Base-by-base conservation (phyloP, 2,329 filamentous ascomycete species). In the Chrysosporium keratinophilum region DNA sequence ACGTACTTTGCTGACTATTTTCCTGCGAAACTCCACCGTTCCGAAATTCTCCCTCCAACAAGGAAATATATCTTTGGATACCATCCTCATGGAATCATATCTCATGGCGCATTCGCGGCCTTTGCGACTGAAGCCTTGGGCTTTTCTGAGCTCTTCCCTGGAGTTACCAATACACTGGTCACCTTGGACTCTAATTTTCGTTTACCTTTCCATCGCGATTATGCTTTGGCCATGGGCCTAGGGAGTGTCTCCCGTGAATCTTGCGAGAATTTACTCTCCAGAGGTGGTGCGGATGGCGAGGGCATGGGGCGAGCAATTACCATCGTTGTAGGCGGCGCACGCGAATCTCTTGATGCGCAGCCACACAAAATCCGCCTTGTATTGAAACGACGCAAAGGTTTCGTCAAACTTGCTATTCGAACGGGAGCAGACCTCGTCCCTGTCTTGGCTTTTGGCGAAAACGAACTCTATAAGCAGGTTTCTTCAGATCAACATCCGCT, bases 21-120 rank as follows among this genome's bases (percentile, higher is more conserved):
- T 65, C 93, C 93, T 3, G 88, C 89, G 46, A 80, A 80, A 54
- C 78, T 98, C 39, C 89, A 97, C 73, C 88, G 93, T 60, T 93
- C 88, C 3, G 79, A 85, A 60, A 78, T 84, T 54, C 79, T 98
- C 5, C 80, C 86, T 19, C 79, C 88, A 0, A 88, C 85, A 1
- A 78, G 89, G 58, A 95, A 95, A 70, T 98, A 97, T 72, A 89
- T 98, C 58, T 89, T 98, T 63, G 91, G 91, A 43, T 97, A 97
- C 69, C 93, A 97, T 64, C 93, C 93, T 0, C 93, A 98, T 66
- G 91, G 93, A 20, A 97, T 98, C 69, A 96, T 98, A 64, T 93
- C 87, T 4, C 88, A 96, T 63, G 93, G 91, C n/a, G 91, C 90
- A 0, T 96, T 91, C 73, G 87, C 83, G 4, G 87, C 90, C 4